Conservation (phyloP, 208 protist genomes). For the Leishmania gerbilli region DNA sequence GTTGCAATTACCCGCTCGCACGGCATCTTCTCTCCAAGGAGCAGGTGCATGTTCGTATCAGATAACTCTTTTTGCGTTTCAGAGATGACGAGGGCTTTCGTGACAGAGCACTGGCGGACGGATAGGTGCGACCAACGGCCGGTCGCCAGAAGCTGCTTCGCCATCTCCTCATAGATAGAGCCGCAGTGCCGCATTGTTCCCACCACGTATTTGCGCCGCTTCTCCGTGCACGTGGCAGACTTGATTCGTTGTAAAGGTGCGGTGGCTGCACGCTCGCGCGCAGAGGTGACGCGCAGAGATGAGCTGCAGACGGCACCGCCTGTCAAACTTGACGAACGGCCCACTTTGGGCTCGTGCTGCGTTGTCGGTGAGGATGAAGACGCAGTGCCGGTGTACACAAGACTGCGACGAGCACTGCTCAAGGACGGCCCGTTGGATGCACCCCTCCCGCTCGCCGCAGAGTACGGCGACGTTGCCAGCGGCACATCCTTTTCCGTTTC, state of each 20-base stretch:
- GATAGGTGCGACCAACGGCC: conserved; percentile 52
- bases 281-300: conserved; percentile 15
- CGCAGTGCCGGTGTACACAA: neutral
- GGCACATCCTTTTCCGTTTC: conserved; percentile 2
- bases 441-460: neutral
- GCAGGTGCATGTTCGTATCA: conserved; percentile 53
- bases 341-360: neutral
- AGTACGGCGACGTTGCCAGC: neutral
- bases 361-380: conserved; percentile 2
- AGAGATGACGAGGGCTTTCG: conserved; percentile 40
- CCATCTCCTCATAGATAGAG: conserved; percentile 79
- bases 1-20: conserved; percentile 54
- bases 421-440: conserved; percentile 6
- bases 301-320: conserved; percentile 14
- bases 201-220: conserved; percentile 47
- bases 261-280: conserved; percentile 16
- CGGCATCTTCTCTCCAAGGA: conserved; percentile 73
- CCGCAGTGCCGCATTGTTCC: conserved; percentile 69
- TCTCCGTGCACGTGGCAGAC: conserved; percentile 14
- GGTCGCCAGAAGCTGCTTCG: conserved; percentile 56
- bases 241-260: conserved; percentile 12
- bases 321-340: neutral
- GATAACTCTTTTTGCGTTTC: conserved; percentile 32
- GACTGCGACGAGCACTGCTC: conserved; percentile 12
- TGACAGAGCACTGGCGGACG: conserved; percentile 27